These are phyloP conservation scores for Aspergillus bertholletiae DNA, from an alignment of 495 filamentous ascomycete genomes.

Conservation along the genomic window DNA sequence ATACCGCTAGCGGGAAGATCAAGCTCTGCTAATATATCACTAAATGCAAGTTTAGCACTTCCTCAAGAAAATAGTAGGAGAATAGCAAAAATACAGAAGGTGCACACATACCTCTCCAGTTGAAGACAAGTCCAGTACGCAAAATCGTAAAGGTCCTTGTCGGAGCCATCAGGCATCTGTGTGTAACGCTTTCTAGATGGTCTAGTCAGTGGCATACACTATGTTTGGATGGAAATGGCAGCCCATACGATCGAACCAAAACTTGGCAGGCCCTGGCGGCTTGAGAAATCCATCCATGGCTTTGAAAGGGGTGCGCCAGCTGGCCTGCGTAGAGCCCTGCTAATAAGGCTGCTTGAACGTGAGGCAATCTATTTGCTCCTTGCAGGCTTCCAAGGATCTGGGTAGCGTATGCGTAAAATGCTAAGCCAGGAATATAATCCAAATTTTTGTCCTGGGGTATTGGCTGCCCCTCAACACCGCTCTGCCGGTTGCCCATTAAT, in stretches of 20 bases:
- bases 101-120: constrained; percentile 69
- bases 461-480: constrained; percentile 12
- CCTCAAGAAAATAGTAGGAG: background rate
- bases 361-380: constrained; percentile 71
- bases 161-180: constrained; percentile 19
- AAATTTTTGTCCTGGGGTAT: constrained; percentile 53
- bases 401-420: constrained; percentile 82
- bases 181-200: constrained; percentile 33
- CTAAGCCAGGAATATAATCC: constrained; percentile 84
- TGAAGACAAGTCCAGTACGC: constrained; percentile 95
- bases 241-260: constrained; percentile 68
- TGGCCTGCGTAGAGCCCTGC: constrained; percentile 89
- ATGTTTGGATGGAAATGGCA: background rate
- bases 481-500: constrained; percentile 9
- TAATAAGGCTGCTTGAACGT: constrained; percentile 82
- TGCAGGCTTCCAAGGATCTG: constrained; percentile 81
- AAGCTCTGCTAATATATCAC: constrained; percentile 90
- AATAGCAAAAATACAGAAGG: background rate
- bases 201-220: background rate
- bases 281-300: constrained; percentile 79
- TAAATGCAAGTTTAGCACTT: constrained; percentile 22
- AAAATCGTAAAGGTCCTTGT: constrained; percentile 59
- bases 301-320: constrained; percentile 81
- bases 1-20: constrained; percentile 77
- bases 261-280: constrained; percentile 75